Evolutionary conservation across 345 rosid species (phyloP), one percentile per base, ranked within the genome.

Genomic region (Citrus sinensis): DNA sequence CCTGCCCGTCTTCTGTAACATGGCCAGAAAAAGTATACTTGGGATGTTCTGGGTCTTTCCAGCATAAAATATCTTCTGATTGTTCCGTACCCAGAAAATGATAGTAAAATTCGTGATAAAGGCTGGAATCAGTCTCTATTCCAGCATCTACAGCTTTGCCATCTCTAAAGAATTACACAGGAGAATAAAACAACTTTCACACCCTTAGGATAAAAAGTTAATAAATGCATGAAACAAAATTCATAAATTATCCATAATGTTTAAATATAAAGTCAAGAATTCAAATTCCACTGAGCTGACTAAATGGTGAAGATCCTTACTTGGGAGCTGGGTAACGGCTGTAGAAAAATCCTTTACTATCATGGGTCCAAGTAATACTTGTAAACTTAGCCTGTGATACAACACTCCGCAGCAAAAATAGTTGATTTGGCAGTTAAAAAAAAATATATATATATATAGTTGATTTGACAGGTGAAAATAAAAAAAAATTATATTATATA

Each of bases 1-100:
- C 99, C 93, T 91, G 88, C 42, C 99, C 99, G 69, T 96, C 99
- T 77, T 94, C 88, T n/a, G 94, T 92, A 72, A 96, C 89, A 22
- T 60, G 29, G 70, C 90, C 89, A 34, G 82, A 88, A 82, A 88
- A 86, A 78, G 16, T 64, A 64, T 92, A 84, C 72, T 89, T 90
- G 17, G 99, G 98, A 84, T 96, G 91, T 27, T 87, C 93, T 58
- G 83, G 83, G 83, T 96, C 99, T 86, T 74, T 92, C 94, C 97
- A 96, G 85, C 99, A 96, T 78, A 94, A 80, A 77, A 92, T 84
- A 88, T 96, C 99, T 79, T 94, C 90, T 30, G 90, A 87, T 76
- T 96, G 99, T 81, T 87, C 87, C 0, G 90, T 87, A 46, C 97
- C 97, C 35, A 92, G 66, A 51, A 92, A 86, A 87, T 96, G 99